Conservation (phyloP, 768 basidiomycete species). For the Lactarius sp. region DNA sequence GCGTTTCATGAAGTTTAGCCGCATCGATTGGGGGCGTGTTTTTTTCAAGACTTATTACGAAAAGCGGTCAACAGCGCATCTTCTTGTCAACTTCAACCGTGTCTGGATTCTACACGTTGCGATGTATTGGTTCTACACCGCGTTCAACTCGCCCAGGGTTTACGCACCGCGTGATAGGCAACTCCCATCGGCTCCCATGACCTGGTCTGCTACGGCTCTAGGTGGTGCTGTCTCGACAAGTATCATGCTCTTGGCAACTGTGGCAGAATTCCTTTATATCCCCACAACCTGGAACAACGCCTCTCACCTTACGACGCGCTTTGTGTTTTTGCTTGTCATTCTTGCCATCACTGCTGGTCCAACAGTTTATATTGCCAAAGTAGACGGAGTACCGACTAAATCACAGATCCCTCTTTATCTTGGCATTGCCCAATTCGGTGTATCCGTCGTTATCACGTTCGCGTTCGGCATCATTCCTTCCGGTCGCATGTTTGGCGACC, state of each 20-base stretch:
- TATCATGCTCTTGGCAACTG: conserved; percentile 91
- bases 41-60: conserved; percentile 99
- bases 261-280: conserved; percentile 95
- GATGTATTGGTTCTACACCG: conserved; percentile 94
- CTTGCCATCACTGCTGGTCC: conserved; percentile 91
- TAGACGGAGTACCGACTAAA: conserved; percentile 58
- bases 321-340: conserved; percentile 87
- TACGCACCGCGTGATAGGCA: conserved; percentile 70
- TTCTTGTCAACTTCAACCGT: conserved; percentile 98
- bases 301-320: conserved; percentile 89
- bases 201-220: conserved; percentile 92
- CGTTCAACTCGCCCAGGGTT: conserved; percentile 93
- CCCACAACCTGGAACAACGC: conserved; percentile 99
- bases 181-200: conserved; percentile 79
- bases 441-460: conserved; percentile 78
- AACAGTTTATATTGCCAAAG: conserved; percentile 86
- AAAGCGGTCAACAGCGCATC: conserved; percentile 87
- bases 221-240: conserved; percentile 90
- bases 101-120: conserved; percentile 96
- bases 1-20: conserved; percentile 87
- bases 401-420: conserved; percentile 82
- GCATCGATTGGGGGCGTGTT: conserved; percentile 88
- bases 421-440: conserved; percentile 89
- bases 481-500: conserved; percentile 97
- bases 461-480: conserved; percentile 88